Conservation (phyloP, 1,284 basidiomycete species). For the Trichosporon inkin region DNA sequence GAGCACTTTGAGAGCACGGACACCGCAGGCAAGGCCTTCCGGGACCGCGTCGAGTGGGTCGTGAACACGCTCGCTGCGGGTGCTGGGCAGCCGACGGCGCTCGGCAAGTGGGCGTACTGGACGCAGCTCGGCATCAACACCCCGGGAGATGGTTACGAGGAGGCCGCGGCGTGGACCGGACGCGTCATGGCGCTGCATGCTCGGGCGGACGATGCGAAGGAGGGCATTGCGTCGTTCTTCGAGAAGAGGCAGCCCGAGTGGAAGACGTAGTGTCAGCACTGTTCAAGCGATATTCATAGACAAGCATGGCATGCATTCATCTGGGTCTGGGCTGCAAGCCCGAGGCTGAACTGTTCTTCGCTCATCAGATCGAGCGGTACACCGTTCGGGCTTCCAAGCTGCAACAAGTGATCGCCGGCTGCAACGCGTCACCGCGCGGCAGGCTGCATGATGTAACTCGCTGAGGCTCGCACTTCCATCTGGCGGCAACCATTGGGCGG, state of each 20-base stretch:
- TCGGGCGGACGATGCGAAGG: conserved; percentile 20
- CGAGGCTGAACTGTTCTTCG: no score
- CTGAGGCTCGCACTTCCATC: no score
- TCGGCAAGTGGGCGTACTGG: conserved; percentile 27
- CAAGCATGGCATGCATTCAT: neutral
- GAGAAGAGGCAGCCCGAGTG: conserved; percentile 22
- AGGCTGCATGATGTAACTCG: no score
- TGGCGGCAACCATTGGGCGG: no score
- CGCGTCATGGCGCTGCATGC: conserved; percentile 26
- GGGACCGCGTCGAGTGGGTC: conserved; percentile 13
- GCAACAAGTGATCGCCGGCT: no score
- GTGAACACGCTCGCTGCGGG: conserved; percentile 11
- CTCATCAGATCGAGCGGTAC: no score
- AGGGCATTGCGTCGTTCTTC: conserved; percentile 22
- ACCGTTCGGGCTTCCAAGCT: no score
- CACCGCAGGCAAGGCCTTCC: conserved; percentile 11
- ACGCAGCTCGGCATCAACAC: conserved; percentile 19
- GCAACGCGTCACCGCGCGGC: no score
- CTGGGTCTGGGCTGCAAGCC: no score
- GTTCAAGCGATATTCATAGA: neutral
- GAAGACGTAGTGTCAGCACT: conserved; percentile 13
- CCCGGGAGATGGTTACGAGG: conserved; percentile 21
- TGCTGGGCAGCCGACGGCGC: conserved; percentile 19
- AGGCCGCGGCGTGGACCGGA: conserved; percentile 20
- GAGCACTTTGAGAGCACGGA: conserved; percentile 16